Base-by-base conservation (phyloP, 768 basidiomycete species). In the Mycena latifolia region DNA sequence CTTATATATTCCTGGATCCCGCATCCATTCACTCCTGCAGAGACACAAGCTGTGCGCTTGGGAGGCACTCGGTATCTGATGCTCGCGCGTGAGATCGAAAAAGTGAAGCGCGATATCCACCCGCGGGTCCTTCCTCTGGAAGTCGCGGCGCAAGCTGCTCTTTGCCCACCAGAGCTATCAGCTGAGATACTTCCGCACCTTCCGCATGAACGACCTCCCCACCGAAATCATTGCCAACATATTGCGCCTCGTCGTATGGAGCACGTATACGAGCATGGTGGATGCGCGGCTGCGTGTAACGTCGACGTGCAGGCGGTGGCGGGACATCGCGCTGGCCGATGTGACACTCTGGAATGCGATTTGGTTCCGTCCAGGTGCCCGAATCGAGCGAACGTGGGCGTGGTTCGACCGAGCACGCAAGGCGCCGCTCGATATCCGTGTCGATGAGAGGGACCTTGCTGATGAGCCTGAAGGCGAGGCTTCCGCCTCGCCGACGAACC, bases 151-250 rank as follows among this genome's bases (percentile, higher is more conserved):
- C 56, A 71, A 75, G 70, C 70, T 63, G 10, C 1, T n/a, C 2
- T 66, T 66, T 41, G 69, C 69, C 27, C 35, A 45, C 17, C 59
- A 59, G 22, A 65, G 50, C 45, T 67, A 65, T 28, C 10, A 37
- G 53, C 57, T 66, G 57, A 33, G 63, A 55, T 65, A 66, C 39
- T 69, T 64, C 48, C 67, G 63, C 20, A 20, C 55, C 54, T 69
- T 69, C 63, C 63, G 63, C 46, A 78, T 92, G 64, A 85, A 85
- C 75, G 82, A 87, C 31, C 81, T 92, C 5, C 92, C 92, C 3
- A 74, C 79, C 35, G 92, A 93, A 73, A 87, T 93, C 58, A 77
- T 92, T 63, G 77, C 75, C 77, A 83, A 86, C 62, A 89, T 93
- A 69, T 86, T 93, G 70, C 89, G 86, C 63, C 79, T 79, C 70